A percentile compares a stretch with the other conserved stretches of the same genome.
phyloP scores from a whole-genome alignment of 1,284 basidiomycete species.

The Irpex rosettiformis region DNA sequence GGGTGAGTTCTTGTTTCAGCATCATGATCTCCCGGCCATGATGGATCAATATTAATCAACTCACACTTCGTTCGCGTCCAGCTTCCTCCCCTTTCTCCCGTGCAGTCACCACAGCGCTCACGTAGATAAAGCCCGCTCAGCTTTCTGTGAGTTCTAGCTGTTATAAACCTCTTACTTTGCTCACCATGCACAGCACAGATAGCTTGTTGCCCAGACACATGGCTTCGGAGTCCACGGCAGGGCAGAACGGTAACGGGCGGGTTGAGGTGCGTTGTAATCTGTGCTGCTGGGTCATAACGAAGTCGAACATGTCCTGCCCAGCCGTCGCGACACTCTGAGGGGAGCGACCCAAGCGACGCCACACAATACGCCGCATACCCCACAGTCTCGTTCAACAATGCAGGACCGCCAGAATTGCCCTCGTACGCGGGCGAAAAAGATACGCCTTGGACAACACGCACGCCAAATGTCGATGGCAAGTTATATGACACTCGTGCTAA shows the following conservation, averaged over 20 bases:
- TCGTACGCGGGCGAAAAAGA: neutral
- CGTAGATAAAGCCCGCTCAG: neutral
- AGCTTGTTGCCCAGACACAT: neutral
- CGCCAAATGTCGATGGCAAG: neutral
- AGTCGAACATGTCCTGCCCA: too few relatives aligned
- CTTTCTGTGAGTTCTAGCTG: neutral
- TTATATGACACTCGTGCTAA: too few relatives aligned
- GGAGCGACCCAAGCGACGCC: neutral
- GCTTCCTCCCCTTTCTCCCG: neutral
- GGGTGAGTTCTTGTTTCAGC: neutral
- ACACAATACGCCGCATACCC: neutral
- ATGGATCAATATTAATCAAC: neutral
- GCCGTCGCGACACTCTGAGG: neutral
- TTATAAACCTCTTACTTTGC: neutral
- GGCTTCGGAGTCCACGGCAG: neutral
- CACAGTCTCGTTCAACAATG: neutral
- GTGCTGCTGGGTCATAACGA: too few relatives aligned
- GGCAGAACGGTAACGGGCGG: neutral
- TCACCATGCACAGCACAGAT: neutral
- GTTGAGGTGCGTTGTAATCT: neutral
- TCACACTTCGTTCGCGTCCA: neutral
- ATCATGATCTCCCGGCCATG: neutral
- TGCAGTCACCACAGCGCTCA: neutral
- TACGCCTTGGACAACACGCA: neutral
- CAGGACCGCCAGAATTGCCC: neutral